These are phyloP conservation scores for Phytophthora rubi DNA, from an alignment of 352 stramenopile genomes.

Conservation along the genomic window DNA sequence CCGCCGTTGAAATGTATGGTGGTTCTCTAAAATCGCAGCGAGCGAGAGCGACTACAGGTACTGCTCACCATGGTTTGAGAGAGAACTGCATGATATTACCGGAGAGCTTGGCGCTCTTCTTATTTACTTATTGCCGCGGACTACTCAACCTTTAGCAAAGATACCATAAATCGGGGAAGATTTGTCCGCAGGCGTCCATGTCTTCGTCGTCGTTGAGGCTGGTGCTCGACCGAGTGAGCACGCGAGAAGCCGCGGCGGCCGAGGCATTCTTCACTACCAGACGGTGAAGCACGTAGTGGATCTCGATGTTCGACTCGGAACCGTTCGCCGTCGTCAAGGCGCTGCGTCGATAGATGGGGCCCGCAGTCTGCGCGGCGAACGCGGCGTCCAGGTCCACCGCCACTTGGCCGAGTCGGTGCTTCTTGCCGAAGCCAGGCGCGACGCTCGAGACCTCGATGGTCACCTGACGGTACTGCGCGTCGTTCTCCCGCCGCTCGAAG, in stretches of 20 bases:
- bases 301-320: slow-evolving; percentile 29
- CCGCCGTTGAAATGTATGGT: too few species aligned
- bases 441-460: slow-evolving; percentile 42
- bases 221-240: slow-evolving; percentile 37
- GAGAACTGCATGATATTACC: slow-evolving; percentile 34
- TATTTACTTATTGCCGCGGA: slow-evolving; percentile 22
- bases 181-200: slow-evolving; percentile 51
- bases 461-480: slow-evolving; percentile 39
- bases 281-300: slow-evolving; percentile 55
- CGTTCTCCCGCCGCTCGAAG: slow-evolving; percentile 43
- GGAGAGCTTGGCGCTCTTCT: slow-evolving; percentile 16
- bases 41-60: too few species aligned
- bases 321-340: slow-evolving; percentile 20
- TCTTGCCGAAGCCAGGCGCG: slow-evolving; percentile 28
- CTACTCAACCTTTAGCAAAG: slow-evolving; percentile 34
- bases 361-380: slow-evolving; percentile 26
- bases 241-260: slow-evolving; percentile 30
- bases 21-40: too few species aligned
- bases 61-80: background rate
- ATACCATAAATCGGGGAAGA: slow-evolving; percentile 61
- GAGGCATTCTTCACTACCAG: slow-evolving; percentile 41
- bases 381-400: slow-evolving; percentile 42
- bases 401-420: slow-evolving; percentile 40
- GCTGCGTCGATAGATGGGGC: slow-evolving; percentile 35
- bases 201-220: slow-evolving; percentile 58